Conservation (phyloP, 176 grass and related monocot species). For the Secale cereale region DNA sequence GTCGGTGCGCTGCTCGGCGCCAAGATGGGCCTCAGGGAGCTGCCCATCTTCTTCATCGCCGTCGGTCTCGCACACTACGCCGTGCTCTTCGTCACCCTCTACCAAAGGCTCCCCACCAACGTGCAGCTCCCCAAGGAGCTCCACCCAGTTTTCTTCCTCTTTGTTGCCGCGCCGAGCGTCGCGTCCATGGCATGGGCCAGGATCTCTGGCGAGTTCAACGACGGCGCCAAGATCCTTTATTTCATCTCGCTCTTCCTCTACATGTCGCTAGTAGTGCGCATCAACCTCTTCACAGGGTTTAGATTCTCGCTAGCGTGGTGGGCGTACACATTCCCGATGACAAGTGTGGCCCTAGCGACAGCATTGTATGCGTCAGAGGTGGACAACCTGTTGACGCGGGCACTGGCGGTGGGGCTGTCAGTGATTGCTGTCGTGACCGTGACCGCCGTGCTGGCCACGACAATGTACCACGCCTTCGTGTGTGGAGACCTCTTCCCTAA, state of each 20-base stretch:
- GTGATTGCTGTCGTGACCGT: constrained; percentile 39
- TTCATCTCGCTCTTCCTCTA: constrained; percentile 81
- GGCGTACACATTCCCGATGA: constrained; percentile 86
- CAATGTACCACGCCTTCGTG: background rate
- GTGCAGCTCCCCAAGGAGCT: constrained; percentile 52
- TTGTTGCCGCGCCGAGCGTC: constrained; percentile 19
- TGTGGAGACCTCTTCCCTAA: constrained; percentile 40
- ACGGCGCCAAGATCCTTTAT: constrained; percentile 56
- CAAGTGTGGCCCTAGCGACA: constrained; percentile 54
- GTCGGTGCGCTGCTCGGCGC: constrained; percentile 48
- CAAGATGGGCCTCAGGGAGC: constrained; percentile 51
- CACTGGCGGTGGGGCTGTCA: background rate
- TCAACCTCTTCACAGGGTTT: constrained; percentile 10
- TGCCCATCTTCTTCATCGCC: constrained; percentile 50
- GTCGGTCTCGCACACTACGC: constrained; percentile 65
- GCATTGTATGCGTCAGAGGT: background rate
- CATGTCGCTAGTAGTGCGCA: constrained; percentile 44
- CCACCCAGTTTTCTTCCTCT: constrained; percentile 72
- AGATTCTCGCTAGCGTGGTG: constrained; percentile 79
- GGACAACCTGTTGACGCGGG: background rate
- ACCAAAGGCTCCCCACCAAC: constrained; percentile 43
- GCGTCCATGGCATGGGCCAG: constrained; percentile 54
- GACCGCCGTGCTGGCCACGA: constrained; percentile 45
- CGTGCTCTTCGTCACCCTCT: constrained; percentile 76
- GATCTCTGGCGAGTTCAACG: constrained; percentile 8